Percentiles rank a stretch among this genome's conserved stretches.
These are phyloP conservation scores for Echinochloa phyllopogon DNA, from an alignment of 176 grass and related monocot genomes.

Conservation along the genomic window DNA sequence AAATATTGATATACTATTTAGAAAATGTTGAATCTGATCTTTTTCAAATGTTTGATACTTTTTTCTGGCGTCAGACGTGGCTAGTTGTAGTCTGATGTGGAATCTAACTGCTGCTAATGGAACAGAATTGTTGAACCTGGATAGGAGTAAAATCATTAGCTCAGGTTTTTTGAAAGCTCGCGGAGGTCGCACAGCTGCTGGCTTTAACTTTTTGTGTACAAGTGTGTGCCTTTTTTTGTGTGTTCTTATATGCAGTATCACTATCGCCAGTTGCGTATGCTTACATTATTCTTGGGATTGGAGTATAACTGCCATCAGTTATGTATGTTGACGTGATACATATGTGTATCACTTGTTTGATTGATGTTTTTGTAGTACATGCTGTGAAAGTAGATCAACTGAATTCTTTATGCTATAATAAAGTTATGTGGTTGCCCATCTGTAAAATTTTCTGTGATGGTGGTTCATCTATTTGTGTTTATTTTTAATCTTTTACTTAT, in stretches of 20 bases:
- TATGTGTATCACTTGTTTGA: background rate
- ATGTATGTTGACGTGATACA: background rate
- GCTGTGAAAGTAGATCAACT: constrained; percentile 25
- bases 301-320: constrained; percentile 15
- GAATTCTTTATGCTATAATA: constrained; percentile 1
- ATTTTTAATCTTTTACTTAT: constrained; percentile 10
- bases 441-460: constrained; percentile 14
- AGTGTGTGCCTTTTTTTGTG: constrained; percentile 9
- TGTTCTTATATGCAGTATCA: constrained; percentile 25
- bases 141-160: no score
- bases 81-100: no score
- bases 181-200: no score
- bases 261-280: background rate
- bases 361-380: background rate
- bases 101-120: no score
- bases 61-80: no score
- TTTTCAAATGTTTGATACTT: no score
- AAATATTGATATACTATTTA: no score
- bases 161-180: no score
- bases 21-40: no score
- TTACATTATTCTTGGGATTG: background rate
- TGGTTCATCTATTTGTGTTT: constrained; percentile 16
- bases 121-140: no score
- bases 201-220: no score
- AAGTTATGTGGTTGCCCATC: constrained; percentile 21